Evolutionary conservation across 257 asterid genomes (phyloP).

Genomic region (Fraxinus anomala): DNA sequence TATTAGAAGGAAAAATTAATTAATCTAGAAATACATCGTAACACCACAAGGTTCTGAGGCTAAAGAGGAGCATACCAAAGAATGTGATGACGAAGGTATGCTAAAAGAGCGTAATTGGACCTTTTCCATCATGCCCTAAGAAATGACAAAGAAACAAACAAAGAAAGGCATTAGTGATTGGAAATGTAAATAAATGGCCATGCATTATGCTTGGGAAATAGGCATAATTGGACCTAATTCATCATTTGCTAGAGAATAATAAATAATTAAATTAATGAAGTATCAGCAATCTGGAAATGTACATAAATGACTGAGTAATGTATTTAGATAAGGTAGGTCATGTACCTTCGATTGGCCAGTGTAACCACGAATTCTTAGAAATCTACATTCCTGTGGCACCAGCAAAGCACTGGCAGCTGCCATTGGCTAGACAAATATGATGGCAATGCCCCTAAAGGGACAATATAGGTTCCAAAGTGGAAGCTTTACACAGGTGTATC

Average conservation of each 20-base stretch:
- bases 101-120: constrained; percentile 22
- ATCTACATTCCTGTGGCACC: constrained; percentile 29
- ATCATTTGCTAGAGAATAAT: neutral
- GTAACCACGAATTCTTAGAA: constrained; percentile 25
- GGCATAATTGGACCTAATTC: neutral
- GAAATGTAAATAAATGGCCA: neutral
- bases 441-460: neutral
- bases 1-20: neutral
- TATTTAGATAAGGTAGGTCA: neutral
- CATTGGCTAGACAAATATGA: constrained; percentile 27
- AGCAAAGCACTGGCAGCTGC: constrained; percentile 42
- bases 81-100: constrained; percentile 32
- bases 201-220: neutral
- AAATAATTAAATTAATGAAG: neutral
- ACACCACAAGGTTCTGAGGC: neutral
- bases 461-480: neutral
- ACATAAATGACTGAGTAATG: neutral
- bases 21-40: neutral
- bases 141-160: neutral
- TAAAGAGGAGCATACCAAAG: constrained; percentile 31
- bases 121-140: constrained; percentile 36
- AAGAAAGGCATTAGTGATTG: neutral
- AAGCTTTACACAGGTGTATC: neutral
- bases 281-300: neutral
- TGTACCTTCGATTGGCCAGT: constrained; percentile 37